Conservation (phyloP, 2,329 filamentous ascomycete species). For the Paraphaeosphaeria sporulosa region DNA sequence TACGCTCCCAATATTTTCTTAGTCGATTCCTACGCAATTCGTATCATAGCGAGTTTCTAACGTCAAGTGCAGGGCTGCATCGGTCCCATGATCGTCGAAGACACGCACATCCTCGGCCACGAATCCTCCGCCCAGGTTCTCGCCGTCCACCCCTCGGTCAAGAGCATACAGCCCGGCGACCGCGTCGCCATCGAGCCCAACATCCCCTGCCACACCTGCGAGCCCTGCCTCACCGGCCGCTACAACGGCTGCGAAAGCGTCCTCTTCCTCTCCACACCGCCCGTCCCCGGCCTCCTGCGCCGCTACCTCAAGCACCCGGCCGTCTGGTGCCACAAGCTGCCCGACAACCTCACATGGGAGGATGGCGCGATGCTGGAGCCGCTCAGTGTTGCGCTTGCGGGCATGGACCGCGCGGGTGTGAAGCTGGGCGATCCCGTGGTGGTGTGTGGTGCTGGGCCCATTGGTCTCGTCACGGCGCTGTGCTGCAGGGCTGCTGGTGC, state of each 20-base stretch:
- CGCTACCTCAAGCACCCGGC: conserved; percentile 96
- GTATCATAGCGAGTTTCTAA: too few relatives aligned
- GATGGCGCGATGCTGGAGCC: conserved; percentile 91
- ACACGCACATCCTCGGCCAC: conserved; percentile 91
- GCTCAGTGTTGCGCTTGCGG: conserved; percentile 85
- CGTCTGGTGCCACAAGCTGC: conserved; percentile 95
- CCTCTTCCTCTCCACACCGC: conserved; percentile 88
- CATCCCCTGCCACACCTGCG: conserved; percentile 88
- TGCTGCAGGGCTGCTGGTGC: conserved; percentile 88
- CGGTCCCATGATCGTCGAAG: conserved; percentile 91
- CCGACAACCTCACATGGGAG: conserved; percentile 83
- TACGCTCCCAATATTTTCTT: conserved; percentile 25
- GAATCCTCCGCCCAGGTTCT: conserved; percentile 87
- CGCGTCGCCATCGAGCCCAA: conserved; percentile 94
- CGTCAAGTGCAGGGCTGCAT: conserved; percentile 68
- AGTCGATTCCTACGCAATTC: too few relatives aligned
- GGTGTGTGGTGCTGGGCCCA: conserved; percentile 92
- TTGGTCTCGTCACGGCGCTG: conserved; percentile 86
- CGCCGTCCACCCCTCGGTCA: conserved; percentile 82
- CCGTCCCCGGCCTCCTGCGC: conserved; percentile 83
- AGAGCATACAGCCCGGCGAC: conserved; percentile 80
- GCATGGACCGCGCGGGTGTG: conserved; percentile 82
- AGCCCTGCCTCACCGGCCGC: conserved; percentile 87
- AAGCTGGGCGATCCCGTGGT: conserved; percentile 85
- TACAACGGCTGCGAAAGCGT: conserved; percentile 95